These are phyloP conservation scores for Ruellia speciosa DNA, from an alignment of 305 asterid genomes.

Conservation along the genomic window DNA sequence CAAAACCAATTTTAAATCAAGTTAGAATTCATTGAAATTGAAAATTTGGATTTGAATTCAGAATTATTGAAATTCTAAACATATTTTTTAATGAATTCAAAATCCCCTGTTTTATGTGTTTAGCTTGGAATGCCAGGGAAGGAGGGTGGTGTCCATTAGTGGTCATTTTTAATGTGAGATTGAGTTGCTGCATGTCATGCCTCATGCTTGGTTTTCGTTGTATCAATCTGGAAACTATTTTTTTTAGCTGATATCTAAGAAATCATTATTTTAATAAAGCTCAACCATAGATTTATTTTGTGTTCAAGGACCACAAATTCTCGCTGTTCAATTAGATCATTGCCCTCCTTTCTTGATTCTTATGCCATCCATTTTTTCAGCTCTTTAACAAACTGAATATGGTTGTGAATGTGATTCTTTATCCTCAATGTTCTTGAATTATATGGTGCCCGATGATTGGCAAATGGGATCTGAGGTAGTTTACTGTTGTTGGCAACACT, in stretches of 20 bases:
- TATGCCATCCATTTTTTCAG: neutral
- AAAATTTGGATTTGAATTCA: too few species aligned
- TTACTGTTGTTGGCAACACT: neutral
- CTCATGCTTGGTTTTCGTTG: slow-evolving; percentile 1
- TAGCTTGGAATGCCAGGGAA: neutral
- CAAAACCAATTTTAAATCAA: too few species aligned
- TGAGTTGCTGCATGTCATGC: slow-evolving; percentile 2
- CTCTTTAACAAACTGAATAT: neutral
- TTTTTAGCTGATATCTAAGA: neutral
- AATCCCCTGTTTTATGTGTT: too few species aligned
- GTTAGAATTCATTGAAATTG: too few species aligned
- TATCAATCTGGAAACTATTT: neutral
- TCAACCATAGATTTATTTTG: too few species aligned
- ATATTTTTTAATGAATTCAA: too few species aligned
- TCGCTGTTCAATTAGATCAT: neutral
- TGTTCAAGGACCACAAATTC: neutral
- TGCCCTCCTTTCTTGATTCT: neutral
- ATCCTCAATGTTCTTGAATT: neutral
- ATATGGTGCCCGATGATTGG: neutral
- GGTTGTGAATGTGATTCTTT: neutral
- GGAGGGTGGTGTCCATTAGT: neutral
- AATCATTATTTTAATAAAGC: neutral
- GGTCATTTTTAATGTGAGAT: neutral
- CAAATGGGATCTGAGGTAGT: neutral
- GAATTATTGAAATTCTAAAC: too few species aligned